These are phyloP conservation scores for Schizochytrium sp. DNA, from an alignment of 108 stramenopile genomes.

Conservation along the genomic window DNA sequence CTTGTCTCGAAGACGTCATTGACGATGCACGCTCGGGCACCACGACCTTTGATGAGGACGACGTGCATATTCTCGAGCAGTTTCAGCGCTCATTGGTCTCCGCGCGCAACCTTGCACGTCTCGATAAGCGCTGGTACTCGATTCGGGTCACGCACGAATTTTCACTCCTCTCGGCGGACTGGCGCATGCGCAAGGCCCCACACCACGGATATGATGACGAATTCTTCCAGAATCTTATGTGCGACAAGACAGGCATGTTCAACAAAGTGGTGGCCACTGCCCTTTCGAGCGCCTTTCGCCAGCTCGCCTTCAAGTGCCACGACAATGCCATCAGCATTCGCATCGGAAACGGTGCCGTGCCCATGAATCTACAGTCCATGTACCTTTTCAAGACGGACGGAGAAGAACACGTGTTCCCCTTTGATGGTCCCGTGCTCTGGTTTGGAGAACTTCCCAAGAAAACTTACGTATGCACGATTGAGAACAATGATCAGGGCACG, in stretches of 20 bases:
- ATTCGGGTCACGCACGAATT: neutral
- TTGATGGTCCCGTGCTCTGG: neutral
- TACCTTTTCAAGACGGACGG: neutral
- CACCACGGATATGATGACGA: neutral
- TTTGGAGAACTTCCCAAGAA: neutral
- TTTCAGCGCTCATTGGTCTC: neutral
- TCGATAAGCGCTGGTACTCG: neutral
- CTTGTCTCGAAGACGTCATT: neutral
- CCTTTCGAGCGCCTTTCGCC: neutral
- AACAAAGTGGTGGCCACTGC: neutral
- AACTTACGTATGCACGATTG: neutral
- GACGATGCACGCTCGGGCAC: neutral
- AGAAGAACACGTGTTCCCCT: neutral
- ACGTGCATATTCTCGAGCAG: neutral
- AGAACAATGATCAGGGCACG: neutral
- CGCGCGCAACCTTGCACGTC: neutral
- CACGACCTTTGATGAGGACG: neutral
- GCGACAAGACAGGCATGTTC: neutral
- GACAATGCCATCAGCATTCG: neutral
- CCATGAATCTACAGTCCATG: neutral
- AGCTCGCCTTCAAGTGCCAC: neutral
- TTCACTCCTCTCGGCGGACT: neutral
- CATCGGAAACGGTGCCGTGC: neutral
- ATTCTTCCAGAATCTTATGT: neutral
- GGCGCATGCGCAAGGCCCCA: neutral